Evolutionary conservation across 2,329 filamentous ascomycete species (phyloP).

Genomic region (Fusarium ambrosium): DNA sequence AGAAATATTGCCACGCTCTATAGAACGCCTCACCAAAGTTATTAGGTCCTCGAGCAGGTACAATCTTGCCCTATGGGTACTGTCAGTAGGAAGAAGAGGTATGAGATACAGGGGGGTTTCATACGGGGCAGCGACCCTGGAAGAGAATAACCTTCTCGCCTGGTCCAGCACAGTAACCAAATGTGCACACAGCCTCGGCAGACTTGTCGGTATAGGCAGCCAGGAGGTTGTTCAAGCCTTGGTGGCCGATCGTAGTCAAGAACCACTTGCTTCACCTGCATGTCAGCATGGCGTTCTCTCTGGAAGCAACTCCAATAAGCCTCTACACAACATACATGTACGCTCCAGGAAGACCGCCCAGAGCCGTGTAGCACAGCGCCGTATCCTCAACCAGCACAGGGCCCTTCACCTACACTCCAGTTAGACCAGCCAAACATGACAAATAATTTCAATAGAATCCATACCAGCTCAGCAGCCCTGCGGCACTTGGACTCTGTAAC

Average conservation of each 20-base stretch:
- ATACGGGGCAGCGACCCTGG: slow-evolving; percentile 87
- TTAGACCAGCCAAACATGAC: slow-evolving; percentile 7
- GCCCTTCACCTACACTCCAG: slow-evolving; percentile 73
- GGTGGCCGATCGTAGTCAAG: slow-evolving; percentile 83
- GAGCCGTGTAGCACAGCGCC: slow-evolving; percentile 90
- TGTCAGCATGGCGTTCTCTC: slow-evolving; percentile 8
- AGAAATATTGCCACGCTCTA: neutral
- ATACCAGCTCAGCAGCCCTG: slow-evolving; percentile 82
- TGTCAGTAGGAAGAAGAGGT: neutral
- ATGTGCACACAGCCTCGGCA: slow-evolving; percentile 94
- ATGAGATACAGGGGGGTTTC: slow-evolving; percentile 4
- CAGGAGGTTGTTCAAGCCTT: slow-evolving; percentile 90
- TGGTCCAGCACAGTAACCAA: slow-evolving; percentile 90
- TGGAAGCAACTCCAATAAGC: neutral
- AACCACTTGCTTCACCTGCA: slow-evolving; percentile 88
- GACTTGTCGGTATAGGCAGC: slow-evolving; percentile 91
- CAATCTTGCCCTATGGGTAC: slow-evolving; percentile 76
- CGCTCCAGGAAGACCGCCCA: slow-evolving; percentile 91
- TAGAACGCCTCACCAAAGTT: slow-evolving; percentile 77
- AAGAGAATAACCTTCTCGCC: slow-evolving; percentile 88
- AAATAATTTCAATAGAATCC: slow-evolving; percentile 30
- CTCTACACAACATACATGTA: slow-evolving; percentile 81
- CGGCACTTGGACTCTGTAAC: slow-evolving; percentile 90
- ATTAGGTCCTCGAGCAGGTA: slow-evolving; percentile 82
- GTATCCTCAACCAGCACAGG: slow-evolving; percentile 97